Base-by-base conservation (phyloP, 1,284 basidiomycete genomes). In the Ganoderma sinense region DNA sequence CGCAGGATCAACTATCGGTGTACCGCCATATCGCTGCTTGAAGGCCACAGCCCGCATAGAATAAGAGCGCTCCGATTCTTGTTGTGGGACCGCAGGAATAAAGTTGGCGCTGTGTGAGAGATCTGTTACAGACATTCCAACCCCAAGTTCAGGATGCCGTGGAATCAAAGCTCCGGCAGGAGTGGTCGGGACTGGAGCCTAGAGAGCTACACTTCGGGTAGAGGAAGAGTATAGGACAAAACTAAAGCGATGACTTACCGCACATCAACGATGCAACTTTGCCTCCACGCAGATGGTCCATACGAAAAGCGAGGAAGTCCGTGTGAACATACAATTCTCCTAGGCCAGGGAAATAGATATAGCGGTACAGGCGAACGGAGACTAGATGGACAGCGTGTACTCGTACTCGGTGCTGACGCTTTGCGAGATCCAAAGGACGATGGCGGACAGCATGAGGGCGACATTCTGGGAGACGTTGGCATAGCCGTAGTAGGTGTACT, bases 381-480 rank as follows among this genome's bases (percentile, higher is more conserved):
- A 56, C 56, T 71, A 95, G 71, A 96, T 85, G 43, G 93, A 92
- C 67, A 97, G 85, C 75, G 92, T 95, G 80, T 97, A 97, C 79
- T 97, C 95, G 81, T 96, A 96, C 79, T 97, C 95, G 73, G 85
- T 89, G 74, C 90, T 89, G 1, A 88, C 85, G 71, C 88, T 94
- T 83, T 96, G 95, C 4, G 94, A 93, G 69, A 95, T 88, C 96
- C 96, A 97, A 23, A 97, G 87, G 3, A 96, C 87, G 70, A 95
- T 86, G 0, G 92, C 90, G 20, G 92, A 94, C n/a, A 97, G 86
- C 97, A 99, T 98, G 76, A 98, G 88, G 1, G 91, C 89, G 8
- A 94, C 89, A 78, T 97, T 98, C 85, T 97, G 97, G 26, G 94
- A 91, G 18, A 98, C 96, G 80, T 97, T 97, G 41, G 97, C 96